These are phyloP conservation scores for Fusarium foetens DNA, from an alignment of 2,329 filamentous ascomycete genomes.

Conservation along the genomic window DNA sequence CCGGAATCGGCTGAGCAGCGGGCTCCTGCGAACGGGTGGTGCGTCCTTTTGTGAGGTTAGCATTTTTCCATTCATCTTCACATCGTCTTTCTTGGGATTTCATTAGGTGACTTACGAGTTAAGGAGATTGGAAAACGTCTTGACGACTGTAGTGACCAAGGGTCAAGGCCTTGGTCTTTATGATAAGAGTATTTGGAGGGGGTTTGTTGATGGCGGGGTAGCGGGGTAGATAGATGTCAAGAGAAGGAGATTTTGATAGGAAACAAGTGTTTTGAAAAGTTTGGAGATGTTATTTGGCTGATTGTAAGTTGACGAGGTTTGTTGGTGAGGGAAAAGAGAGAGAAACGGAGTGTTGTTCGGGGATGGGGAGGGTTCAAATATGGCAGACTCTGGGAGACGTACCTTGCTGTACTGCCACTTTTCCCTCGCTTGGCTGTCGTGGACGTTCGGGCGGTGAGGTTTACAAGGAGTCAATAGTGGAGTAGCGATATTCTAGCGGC, in stretches of 20 bases:
- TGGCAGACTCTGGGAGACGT: conserved; percentile 6
- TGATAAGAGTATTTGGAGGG: conserved; percentile 40
- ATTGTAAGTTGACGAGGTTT: conserved; percentile 18
- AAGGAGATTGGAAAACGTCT: conserved; percentile 98
- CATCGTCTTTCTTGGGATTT: neutral
- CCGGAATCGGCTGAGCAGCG: conserved; percentile 91
- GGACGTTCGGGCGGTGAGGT: conserved; percentile 36
- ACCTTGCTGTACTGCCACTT: conserved; percentile 21
- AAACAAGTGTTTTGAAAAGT: conserved; percentile 10
- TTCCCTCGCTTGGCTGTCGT: conserved; percentile 11
- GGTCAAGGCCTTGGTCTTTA: conserved; percentile 61
- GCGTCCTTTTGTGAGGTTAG: conserved; percentile 68
- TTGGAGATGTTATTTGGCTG: conserved; percentile 6
- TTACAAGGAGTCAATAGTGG: conserved; percentile 40
- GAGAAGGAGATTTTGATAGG: conserved; percentile 5
- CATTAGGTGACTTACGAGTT: conserved; percentile 79
- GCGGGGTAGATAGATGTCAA: conserved; percentile 35
- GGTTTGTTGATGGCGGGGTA: conserved; percentile 40
- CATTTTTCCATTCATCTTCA: conserved; percentile 9
- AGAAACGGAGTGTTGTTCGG: conserved; percentile 12
- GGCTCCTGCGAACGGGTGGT: conserved; percentile 96
- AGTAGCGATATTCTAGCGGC: conserved; percentile 42
- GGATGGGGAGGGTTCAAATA: conserved; percentile 40
- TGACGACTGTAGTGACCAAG: conserved; percentile 76
- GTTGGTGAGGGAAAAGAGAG: conserved; percentile 26